Evolutionary conservation across 2,329 filamentous ascomycete genomes (phyloP), one percentile per base, ranked within the genome.

Genomic region (Fusarium protoensiforme): DNA sequence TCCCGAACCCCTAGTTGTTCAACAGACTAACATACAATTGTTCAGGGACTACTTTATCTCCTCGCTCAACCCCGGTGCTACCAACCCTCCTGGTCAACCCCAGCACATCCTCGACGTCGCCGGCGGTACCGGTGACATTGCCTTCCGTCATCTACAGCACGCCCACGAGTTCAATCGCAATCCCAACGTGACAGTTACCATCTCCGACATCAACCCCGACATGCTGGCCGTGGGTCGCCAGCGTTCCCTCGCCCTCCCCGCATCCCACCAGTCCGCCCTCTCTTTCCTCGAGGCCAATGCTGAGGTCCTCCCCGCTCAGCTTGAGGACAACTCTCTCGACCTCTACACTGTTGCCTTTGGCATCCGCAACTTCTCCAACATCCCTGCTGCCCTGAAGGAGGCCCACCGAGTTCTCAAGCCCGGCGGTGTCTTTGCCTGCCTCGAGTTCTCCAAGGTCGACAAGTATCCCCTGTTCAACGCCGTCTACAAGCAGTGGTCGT

Each of bases 331-430:
- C 79, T 93, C 89, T n/a, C 87, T 98, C 64, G 96, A 99, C 81
- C 88, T 99, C 7, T 99, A 99, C 85, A 99, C 96, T 0, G 96
- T 99, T 4, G 95, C 96, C 0, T 99, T 99, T 79, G 96, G 96
- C 35, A 98, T 99, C 81, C 90, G 96, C 60, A 99, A 99, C 84
- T 99, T 99, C 84, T 96, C 94, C 64, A 92, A 98, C 84, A 97
- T 98, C 80, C 92, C 93, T 56, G 89, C 89, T 1, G 97, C 96
- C 0, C 85, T 99, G 65, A 85, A 87, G 38, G 95, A 98, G 81
- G 96, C 96, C 0, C 92, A 92, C 83, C 91, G 96, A 8, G 94
- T 98, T 2, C 87, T 99, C 33, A 96, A 95, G 83, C 97, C 97
- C 0, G 96, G 96, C 48, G 96, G 96, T 71, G 92, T 99, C 1